Evolutionary conservation across 1,284 basidiomycete species (phyloP).

Genomic region (Chondrostereum purpureum): DNA sequence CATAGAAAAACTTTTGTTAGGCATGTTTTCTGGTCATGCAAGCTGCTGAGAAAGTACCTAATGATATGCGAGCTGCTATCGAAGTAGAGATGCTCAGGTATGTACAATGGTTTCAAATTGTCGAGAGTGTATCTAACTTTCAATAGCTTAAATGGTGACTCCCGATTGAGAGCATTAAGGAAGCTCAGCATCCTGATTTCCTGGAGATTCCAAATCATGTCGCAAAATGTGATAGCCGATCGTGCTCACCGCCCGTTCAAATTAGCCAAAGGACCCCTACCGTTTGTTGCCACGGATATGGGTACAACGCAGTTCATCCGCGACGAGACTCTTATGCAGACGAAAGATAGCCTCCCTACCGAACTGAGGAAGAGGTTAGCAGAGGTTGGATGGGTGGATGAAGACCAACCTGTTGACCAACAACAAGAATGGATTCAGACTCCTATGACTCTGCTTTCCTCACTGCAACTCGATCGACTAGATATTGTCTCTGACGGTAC

Average conservation of each 20-base stretch:
- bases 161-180: constrained; percentile 43
- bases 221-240: constrained; percentile 54
- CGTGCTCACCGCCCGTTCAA: constrained; percentile 60
- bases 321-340: constrained; percentile 45
- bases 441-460: constrained; percentile 58
- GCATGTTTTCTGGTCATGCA: constrained; percentile 66
- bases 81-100: constrained; percentile 53
- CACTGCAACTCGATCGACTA: constrained; percentile 44
- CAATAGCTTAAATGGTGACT: constrained; percentile 37
- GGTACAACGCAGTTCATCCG: constrained; percentile 51
- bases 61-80: constrained; percentile 41
- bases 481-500: constrained; percentile 20
- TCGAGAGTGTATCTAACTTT: constrained; percentile 2
- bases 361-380: constrained; percentile 58
- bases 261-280: constrained; percentile 52
- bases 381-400: constrained; percentile 67
- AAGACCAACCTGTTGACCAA: constrained; percentile 47
- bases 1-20: constrained; percentile 26
- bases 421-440: constrained; percentile 52
- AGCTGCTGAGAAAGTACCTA: constrained; percentile 54
- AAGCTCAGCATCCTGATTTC: constrained; percentile 49
- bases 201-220: constrained; percentile 61
- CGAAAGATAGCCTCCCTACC: constrained; percentile 46
- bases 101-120: constrained; percentile 11
- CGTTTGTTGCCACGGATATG: constrained; percentile 67